Evolutionary conservation across 2,329 filamentous ascomycete species (phyloP), one percentile per base, ranked within the genome.

Genomic region (Bertia moriformis): DNA sequence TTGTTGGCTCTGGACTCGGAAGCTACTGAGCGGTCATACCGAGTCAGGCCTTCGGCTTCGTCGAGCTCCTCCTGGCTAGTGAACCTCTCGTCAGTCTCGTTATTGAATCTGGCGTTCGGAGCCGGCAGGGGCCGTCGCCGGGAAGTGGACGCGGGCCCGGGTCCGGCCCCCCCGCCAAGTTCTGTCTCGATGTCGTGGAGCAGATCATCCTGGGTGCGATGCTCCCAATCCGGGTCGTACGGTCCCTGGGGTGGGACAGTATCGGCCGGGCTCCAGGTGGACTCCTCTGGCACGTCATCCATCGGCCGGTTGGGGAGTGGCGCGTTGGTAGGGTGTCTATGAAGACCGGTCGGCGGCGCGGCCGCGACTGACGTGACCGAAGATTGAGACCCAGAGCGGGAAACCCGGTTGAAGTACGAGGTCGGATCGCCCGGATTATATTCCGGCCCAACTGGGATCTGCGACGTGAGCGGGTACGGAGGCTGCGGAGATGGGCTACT

Each of bases 111-210:
- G 38, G n/a, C n/a, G n/a, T n/a, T n/a, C n/a, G n/a, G n/a, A 20
- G 15, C 40, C 14, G 40, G 40, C 19, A 57, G 57, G 4, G 60
- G 59, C 4, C 59, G 60, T 27, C 58, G 58, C n/a, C n/a, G n/a
- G n/a, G n/a, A n/a, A n/a, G n/a, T n/a, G 12, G 60, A 59, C 39
- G 51, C 51, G 20, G 53, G 46, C n/a, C 49, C 45, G 3, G 59
- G 54, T n/a, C n/a, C n/a, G n/a, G n/a, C n/a, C n/a, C n/a, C n/a
- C n/a, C n/a, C n/a, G n/a, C n/a, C n/a, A 3, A 75, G 49, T 45
- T 72, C 67, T 7, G 65, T 67, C 42, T 73, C 70, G 38, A 76
- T 73, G 38, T 74, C 69, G 40, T 73, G 60, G 49, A 75, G 71
- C 20, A 76, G 63, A 46, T 59, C 66, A 29, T 73, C 69, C 42